phyloP scores from a whole-genome alignment of 2,329 filamentous ascomycete species.

The Alternaria viburni region DNA sequence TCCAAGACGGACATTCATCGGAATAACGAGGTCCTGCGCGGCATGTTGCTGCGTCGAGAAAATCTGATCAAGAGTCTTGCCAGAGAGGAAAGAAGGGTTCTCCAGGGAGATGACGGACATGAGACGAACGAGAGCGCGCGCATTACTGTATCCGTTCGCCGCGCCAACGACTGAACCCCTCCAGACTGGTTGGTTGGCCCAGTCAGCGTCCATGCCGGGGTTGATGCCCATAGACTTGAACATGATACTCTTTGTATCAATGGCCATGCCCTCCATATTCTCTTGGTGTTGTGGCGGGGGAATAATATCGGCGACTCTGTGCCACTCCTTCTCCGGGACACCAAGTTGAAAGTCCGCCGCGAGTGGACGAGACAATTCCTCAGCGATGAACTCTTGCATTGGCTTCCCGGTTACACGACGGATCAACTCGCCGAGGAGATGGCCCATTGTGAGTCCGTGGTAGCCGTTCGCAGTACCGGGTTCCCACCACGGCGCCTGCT shows the following conservation, averaged over 20 bases:
- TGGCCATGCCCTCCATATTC: not conserved
- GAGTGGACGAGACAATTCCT: constrained; percentile 73
- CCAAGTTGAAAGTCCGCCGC: constrained; percentile 28
- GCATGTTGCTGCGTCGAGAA: constrained; percentile 14
- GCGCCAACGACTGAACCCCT: constrained; percentile 4
- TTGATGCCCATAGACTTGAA: constrained; percentile 13
- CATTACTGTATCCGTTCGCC: constrained; percentile 21
- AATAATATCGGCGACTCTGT: constrained; percentile 16
- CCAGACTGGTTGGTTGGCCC: constrained; percentile 8
- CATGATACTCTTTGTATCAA: not conserved
- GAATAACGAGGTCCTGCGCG: constrained; percentile 14
- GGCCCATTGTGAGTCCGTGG: constrained; percentile 20
- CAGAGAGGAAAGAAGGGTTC: constrained; percentile 8
- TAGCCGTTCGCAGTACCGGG: constrained; percentile 24
- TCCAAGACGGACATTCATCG: constrained; percentile 1
- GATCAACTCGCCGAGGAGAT: constrained; percentile 18
- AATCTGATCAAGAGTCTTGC: constrained; percentile 17
- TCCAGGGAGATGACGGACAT: constrained; percentile 13
- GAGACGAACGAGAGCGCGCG: constrained; percentile 14
- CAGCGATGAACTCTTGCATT: constrained; percentile 23
- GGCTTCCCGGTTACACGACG: constrained; percentile 12
- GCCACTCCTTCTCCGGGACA: constrained; percentile 7
- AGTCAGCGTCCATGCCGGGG: constrained; percentile 7
- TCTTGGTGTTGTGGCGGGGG: constrained; percentile 8
- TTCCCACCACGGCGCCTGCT: constrained; percentile 24